phyloP scores from a whole-genome alignment of 2,329 filamentous ascomycete genomes.

The Dactylellina haptotyla region DNA sequence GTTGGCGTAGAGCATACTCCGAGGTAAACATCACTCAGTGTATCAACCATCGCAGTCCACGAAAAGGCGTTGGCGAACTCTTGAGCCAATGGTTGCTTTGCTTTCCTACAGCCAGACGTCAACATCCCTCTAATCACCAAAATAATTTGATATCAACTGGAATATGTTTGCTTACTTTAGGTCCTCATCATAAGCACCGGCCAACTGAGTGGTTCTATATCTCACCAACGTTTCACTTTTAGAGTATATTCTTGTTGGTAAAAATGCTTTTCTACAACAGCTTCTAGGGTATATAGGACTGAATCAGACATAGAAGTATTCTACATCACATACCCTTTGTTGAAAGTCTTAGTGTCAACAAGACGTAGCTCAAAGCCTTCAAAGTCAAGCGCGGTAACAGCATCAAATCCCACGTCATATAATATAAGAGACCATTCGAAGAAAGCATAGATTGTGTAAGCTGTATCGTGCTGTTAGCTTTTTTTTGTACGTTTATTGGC shows the following conservation, averaged over 20 bases:
- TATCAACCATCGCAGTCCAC: conserved; percentile 79
- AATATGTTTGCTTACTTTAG: conserved; percentile 45
- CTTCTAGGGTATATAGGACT: conserved; percentile 52
- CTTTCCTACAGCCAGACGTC: conserved; percentile 69
- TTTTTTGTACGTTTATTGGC: not conserved
- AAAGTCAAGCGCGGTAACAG: conserved; percentile 93
- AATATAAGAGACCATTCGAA: conserved; percentile 97
- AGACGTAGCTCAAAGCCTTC: conserved; percentile 85
- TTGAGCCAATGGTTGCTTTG: conserved; percentile 73
- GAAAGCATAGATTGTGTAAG: conserved; percentile 96
- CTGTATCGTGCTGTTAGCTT: conserved; percentile 64
- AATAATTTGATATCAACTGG: not conserved
- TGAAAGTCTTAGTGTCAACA: conserved; percentile 86
- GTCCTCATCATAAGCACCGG: conserved; percentile 45
- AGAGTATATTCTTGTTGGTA: conserved; percentile 54
- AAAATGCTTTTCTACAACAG: conserved; percentile 40
- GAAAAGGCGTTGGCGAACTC: conserved; percentile 78
- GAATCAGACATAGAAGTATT: conserved; percentile 63
- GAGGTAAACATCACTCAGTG: conserved; percentile 87
- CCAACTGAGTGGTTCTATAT: conserved; percentile 52
- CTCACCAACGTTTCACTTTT: conserved; percentile 54
- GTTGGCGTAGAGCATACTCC: conserved; percentile 70
- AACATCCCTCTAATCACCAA: conserved; percentile 20
- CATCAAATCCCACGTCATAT: conserved; percentile 95
- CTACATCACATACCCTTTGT: conserved; percentile 99